These are phyloP conservation scores for Cyanidioschyzon merolae DNA, from an alignment of 23 red algal genomes.

Conservation along the genomic window DNA sequence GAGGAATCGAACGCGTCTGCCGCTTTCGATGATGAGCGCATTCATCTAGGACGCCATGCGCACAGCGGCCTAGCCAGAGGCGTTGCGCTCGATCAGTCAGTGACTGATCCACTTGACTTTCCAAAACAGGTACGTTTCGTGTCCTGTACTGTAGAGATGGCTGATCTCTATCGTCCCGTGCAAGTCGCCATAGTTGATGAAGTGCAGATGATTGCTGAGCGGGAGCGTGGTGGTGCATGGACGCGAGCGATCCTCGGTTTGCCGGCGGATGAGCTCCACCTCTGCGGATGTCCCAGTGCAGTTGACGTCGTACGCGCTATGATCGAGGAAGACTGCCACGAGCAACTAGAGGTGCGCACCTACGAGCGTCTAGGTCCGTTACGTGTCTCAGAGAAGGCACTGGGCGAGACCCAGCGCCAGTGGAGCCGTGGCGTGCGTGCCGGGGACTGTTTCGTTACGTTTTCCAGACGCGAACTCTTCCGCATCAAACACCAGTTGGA, in stretches of 20 bases:
- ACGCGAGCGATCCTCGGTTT: conserved; percentile 32
- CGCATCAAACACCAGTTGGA: conserved; percentile 28
- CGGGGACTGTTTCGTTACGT: conserved; percentile 27
- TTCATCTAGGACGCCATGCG: too few relatives aligned
- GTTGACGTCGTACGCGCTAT: conserved; percentile 4
- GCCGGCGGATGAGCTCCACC: conserved; percentile 23
- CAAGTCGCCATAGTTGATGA: conserved; percentile 35
- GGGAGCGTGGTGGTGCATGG: conserved; percentile 30
- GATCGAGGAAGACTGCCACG: conserved; percentile 3
- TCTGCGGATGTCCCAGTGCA: conserved; percentile 31
- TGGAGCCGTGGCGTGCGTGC: neutral
- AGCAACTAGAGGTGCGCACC: neutral
- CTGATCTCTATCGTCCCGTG: conserved; percentile 2
- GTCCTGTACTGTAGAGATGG: conserved; percentile 42
- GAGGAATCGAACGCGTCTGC: neutral
- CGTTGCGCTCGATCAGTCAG: too few relatives aligned
- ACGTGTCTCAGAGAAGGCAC: neutral
- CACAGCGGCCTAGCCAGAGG: too few relatives aligned
- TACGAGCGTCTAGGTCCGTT: conserved; percentile 23
- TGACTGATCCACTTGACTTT: neutral
- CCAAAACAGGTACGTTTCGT: neutral
- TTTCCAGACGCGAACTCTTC: conserved; percentile 25
- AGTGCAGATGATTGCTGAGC: conserved; percentile 35
- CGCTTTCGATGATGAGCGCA: neutral
- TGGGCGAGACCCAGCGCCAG: conserved; percentile 6